Evolutionary conservation across 768 basidiomycete species (phyloP), one percentile per base, ranked within the genome.

Genomic region (Steccherinum ochraceum): DNA sequence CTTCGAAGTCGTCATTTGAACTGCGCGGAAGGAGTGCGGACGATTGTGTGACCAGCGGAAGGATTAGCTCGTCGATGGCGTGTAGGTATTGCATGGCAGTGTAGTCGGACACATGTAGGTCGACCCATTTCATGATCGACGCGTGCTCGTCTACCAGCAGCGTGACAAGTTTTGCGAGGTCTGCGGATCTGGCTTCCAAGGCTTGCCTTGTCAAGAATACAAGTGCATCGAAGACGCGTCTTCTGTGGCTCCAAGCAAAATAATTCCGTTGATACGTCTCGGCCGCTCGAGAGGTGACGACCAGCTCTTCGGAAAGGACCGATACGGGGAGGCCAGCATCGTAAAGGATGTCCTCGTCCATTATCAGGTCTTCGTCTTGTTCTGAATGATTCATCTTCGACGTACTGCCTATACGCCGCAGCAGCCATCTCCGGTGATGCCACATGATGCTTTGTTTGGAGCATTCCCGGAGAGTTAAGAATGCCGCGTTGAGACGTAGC

Each of bases 181-280:
- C 7, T 55, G 18, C 10, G 21, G 56, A 48, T 23, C 60, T 50
- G 7, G 21, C 5, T n/a, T 24, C 13, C 48, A 56, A 43, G 24
- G 12, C 40, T 43, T 46, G 5, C 46, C 45, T 21, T 55, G 60
- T 49, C 54, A 63, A 40, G 2, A 43, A 20, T 30, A 67, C 59
- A 27, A 67, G 48, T 2, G 63, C 58, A 53, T 75, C 67, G 40
- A 78, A 61, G 49, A 80, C 69, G 40, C 74, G 75, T 44, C 70
- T 69, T 60, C 83, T 79, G 57, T 88, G 82, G 1, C 71, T 61
- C 86, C 86, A 88, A 3, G 83, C 84, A 63, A 83, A 78, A 60
- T 88, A 89, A 59, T 88, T 89, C 12, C 86, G 78, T 7, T 81
- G 81, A 59, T 87, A 84, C 4, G 72, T 64, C 56, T 80, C 78